phyloP scores from a whole-genome alignment of 2,329 filamentous ascomycete species.

The Trichoderma koningii region DNA sequence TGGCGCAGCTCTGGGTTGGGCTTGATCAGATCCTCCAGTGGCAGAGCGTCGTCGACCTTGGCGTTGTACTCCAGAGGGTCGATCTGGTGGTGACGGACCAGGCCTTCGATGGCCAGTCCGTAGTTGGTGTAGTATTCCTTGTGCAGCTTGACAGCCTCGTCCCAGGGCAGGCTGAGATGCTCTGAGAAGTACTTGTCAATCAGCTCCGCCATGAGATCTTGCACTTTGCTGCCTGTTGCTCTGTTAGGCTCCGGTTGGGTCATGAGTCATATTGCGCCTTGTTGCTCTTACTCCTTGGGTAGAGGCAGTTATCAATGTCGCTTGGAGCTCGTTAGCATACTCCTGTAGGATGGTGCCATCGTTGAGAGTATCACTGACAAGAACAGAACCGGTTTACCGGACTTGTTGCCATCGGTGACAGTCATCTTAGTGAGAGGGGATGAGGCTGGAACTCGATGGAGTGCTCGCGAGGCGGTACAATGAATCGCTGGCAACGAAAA shows the following conservation, averaged over 20 bases:
- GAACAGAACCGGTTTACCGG: constrained; percentile 47
- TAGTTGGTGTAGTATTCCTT: constrained; percentile 94
- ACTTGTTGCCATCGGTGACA: constrained; percentile 40
- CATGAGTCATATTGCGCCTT: constrained; percentile 5
- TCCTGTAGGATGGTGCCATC: neutral
- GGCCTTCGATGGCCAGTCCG: constrained; percentile 92
- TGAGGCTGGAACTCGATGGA: neutral
- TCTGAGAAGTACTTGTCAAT: constrained; percentile 67
- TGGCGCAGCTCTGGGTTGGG: constrained; percentile 73
- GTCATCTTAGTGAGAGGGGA: constrained; percentile 34
- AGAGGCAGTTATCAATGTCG: constrained; percentile 98
- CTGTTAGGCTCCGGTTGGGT: constrained; percentile 16
- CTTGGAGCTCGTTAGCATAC: constrained; percentile 54
- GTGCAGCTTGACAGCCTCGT: constrained; percentile 85
- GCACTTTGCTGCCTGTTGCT: constrained; percentile 68
- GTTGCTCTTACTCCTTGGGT: constrained; percentile 71
- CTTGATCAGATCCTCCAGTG: constrained; percentile 80
- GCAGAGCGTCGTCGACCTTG: constrained; percentile 92
- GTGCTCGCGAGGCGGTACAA: constrained; percentile 25
- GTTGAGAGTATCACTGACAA: constrained; percentile 39
- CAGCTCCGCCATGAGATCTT: constrained; percentile 82
- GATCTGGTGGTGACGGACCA: constrained; percentile 92
- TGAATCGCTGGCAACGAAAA: neutral
- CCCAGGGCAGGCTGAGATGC: constrained; percentile 71
- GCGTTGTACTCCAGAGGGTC: constrained; percentile 92